Evolutionary conservation across 2,329 filamentous ascomycete species (phyloP).

Genomic region (Exophiala viscosa): DNA sequence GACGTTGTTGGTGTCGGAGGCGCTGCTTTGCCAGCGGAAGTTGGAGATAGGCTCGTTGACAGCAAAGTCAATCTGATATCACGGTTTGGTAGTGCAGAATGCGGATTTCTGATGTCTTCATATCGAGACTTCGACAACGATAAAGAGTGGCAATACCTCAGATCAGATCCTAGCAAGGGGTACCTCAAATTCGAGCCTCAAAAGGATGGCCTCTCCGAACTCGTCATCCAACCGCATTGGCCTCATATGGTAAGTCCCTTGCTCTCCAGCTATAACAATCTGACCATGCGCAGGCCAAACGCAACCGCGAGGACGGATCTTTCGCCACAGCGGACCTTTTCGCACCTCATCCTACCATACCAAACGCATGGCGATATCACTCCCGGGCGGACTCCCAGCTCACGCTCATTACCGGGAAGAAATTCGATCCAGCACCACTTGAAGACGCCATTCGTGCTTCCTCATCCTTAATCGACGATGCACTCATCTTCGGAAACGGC

Average conservation of each 20-base stretch:
- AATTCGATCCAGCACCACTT: conserved; percentile 62
- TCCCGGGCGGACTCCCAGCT: conserved; percentile 60
- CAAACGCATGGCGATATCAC: conserved; percentile 60
- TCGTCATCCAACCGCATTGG: conserved; percentile 56
- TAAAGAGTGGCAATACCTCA: conserved; percentile 60
- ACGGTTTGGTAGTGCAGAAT: conserved; percentile 63
- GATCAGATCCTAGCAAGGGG: conserved; percentile 36
- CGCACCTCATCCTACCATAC: conserved; percentile 49
- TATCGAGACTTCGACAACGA: conserved; percentile 54
- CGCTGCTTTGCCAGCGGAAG: conserved; percentile 51
- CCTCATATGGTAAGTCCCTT: conserved; percentile 44
- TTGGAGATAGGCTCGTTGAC: conserved; percentile 53
- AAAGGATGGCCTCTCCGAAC: conserved; percentile 46
- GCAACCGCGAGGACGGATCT: conserved; percentile 56
- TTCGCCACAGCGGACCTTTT: conserved; percentile 65
- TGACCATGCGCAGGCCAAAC: conserved; percentile 41
- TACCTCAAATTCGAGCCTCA: conserved; percentile 48
- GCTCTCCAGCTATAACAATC: not conserved
- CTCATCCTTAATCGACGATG: conserved; percentile 48
- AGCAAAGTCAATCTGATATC: conserved; percentile 56
- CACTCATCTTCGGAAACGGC: conserved; percentile 60
- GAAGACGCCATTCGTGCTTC: conserved; percentile 52
- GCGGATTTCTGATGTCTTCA: conserved; percentile 63
- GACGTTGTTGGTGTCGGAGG: conserved; percentile 62
- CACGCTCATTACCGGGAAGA: conserved; percentile 63